Conservation (phyloP, 73 alveolate genomes). For the Paramecium pentaurelia region DNA sequence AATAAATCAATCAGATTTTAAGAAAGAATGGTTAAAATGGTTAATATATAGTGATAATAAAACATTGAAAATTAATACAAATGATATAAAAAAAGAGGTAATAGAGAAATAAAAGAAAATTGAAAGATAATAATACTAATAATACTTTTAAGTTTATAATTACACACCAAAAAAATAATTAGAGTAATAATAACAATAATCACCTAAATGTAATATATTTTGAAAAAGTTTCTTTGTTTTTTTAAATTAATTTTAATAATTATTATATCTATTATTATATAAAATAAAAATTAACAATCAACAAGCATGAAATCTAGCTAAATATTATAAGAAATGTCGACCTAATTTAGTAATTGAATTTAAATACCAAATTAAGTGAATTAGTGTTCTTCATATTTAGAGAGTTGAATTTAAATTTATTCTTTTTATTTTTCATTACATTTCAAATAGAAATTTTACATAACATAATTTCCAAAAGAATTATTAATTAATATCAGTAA, state of each 20-base stretch:
- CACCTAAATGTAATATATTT: neutral
- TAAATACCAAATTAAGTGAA: neutral
- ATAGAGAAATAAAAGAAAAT: neutral
- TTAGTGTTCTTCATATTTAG: neutral
- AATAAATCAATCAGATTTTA: neutral
- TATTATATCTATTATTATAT: neutral
- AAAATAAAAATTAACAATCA: neutral
- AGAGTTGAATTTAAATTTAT: neutral
- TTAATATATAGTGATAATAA: slow-evolving; percentile 6
- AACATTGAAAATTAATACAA: neutral
- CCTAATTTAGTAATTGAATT: neutral
- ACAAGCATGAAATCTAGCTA: neutral
- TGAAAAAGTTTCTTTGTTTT: neutral
- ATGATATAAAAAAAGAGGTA: neutral
- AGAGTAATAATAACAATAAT: neutral
- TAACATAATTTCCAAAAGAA: slow-evolving; percentile 39
- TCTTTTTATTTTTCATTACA: slow-evolving; percentile 23
- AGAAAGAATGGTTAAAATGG: slow-evolving; percentile 19
- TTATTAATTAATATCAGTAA: slow-evolving; percentile 4
- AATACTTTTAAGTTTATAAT: neutral
- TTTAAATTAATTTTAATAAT: neutral
- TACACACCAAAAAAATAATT: neutral
- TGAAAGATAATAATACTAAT: neutral
- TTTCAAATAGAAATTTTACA: neutral
- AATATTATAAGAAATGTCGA: neutral